Evolutionary conservation across 768 basidiomycete genomes (phyloP).

Genomic region (Suillus paluster): DNA sequence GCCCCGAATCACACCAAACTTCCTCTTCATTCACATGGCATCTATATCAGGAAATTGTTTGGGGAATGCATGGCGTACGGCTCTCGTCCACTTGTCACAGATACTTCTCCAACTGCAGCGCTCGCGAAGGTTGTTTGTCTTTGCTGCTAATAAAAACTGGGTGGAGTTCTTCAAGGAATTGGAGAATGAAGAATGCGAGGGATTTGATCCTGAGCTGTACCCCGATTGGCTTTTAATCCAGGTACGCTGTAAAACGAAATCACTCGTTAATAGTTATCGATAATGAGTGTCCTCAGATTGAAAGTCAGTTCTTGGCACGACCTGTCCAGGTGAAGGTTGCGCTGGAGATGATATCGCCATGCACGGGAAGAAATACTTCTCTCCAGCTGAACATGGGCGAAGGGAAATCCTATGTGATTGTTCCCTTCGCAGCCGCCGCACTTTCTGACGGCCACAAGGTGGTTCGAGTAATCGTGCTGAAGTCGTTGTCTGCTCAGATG

Average conservation of each 20-base stretch:
- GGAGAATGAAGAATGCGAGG: slow-evolving; percentile 11
- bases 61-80: slow-evolving; percentile 27
- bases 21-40: slow-evolving; percentile 31
- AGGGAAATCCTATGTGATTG: slow-evolving; percentile 37
- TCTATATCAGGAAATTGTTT: slow-evolving; percentile 14
- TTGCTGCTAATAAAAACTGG: slow-evolving; percentile 16
- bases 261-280: not conserved
- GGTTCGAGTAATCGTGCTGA: slow-evolving; percentile 34
- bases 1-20: slow-evolving; percentile 36
- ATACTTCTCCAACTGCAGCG: slow-evolving; percentile 36
- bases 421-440: slow-evolving; percentile 27
- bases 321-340: slow-evolving; percentile 28
- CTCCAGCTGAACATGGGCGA: slow-evolving; percentile 39
- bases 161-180: slow-evolving; percentile 14
- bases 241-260: slow-evolving; percentile 7
- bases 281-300: slow-evolving; percentile 19
- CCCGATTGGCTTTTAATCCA: slow-evolving; percentile 17
- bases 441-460: slow-evolving; percentile 27
- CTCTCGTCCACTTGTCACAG: slow-evolving; percentile 29
- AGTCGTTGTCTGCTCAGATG: slow-evolving; percentile 31
- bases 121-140: slow-evolving; percentile 31
- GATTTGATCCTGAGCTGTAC: slow-evolving; percentile 4
- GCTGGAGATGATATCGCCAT: slow-evolving; percentile 31
- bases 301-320: slow-evolving; percentile 27
- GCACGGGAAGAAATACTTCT: slow-evolving; percentile 19